Evolutionary conservation across 257 asterid species (phyloP).

Genomic region (Leptodermis oblonga): DNA sequence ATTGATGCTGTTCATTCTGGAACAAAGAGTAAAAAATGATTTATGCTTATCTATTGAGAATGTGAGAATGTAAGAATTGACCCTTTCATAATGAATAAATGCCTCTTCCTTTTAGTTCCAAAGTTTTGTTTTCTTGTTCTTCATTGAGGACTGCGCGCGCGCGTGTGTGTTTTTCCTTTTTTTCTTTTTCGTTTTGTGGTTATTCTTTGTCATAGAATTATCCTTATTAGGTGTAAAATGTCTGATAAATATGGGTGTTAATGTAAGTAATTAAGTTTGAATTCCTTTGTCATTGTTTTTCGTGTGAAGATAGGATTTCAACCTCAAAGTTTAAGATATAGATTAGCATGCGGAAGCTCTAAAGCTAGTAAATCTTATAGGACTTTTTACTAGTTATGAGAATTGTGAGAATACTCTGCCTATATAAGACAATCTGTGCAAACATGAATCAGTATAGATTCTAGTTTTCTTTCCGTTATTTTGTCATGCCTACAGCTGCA

Average conservation of each 20-base stretch:
- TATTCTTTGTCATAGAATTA: background rate
- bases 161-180: background rate
- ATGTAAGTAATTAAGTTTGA: background rate
- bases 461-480: background rate
- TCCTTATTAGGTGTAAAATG: background rate
- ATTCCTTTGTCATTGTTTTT: background rate
- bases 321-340: no score
- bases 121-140: background rate
- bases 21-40: slow-evolving; percentile 30
- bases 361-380: background rate
- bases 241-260: background rate
- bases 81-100: background rate
- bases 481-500: background rate
- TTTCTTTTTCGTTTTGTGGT: background rate
- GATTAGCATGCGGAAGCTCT: background rate
- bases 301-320: background rate
- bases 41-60: no score
- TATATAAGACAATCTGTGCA: background rate
- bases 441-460: background rate
- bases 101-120: background rate
- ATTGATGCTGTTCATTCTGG: slow-evolving; percentile 3
- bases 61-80: background rate
- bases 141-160: background rate
- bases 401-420: background rate
- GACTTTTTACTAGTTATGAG: background rate